A percentile compares a stretch with the other conserved stretches of the same genome.
phyloP scores from a whole-genome alignment of 2,329 filamentous ascomycete genomes.

The Albifimbria verrucaria region DNA sequence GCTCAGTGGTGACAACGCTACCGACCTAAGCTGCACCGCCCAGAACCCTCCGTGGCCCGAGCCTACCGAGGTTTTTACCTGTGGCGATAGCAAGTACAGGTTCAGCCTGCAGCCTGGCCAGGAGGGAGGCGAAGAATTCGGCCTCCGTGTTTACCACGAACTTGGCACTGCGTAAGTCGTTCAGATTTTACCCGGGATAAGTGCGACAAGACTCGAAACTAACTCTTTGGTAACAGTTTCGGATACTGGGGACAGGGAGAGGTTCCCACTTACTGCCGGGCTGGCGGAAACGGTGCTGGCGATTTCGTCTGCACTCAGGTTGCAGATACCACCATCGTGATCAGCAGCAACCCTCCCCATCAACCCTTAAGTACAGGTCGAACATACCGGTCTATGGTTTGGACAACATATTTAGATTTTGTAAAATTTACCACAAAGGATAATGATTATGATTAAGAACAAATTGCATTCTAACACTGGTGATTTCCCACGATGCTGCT shows the following conservation, averaged over 20 bases:
- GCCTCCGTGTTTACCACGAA: conserved; percentile 20
- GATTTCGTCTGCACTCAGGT: conserved; percentile 16
- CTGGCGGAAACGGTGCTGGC: conserved; percentile 11
- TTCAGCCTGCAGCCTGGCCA: conserved; percentile 19
- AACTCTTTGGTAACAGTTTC: conserved; percentile 5
- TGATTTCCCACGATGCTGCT: too few relatives aligned
- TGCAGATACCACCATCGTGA: conserved; percentile 13
- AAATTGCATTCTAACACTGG: too few relatives aligned
- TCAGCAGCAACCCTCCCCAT: conserved; percentile 7
- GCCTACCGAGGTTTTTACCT: conserved; percentile 16
- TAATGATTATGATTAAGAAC: too few relatives aligned
- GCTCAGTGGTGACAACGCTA: conserved; percentile 15
- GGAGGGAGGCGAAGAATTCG: conserved; percentile 8
- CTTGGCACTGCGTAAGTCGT: conserved; percentile 16
- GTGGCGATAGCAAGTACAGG: conserved; percentile 24
- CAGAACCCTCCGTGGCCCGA: conserved; percentile 13
- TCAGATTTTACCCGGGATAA: too few relatives aligned
- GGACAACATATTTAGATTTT: too few relatives aligned
- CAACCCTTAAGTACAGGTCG: conserved; percentile 4
- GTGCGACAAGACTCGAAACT: too few relatives aligned
- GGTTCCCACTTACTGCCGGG: conserved; percentile 16
- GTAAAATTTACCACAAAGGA: too few relatives aligned
- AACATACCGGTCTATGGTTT: too few relatives aligned
- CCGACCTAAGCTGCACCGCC: conserved; percentile 10
- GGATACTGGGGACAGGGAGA: conserved; percentile 15